Base-by-base conservation (phyloP, 306 rosid species). In the Ceratonia siliqua region DNA sequence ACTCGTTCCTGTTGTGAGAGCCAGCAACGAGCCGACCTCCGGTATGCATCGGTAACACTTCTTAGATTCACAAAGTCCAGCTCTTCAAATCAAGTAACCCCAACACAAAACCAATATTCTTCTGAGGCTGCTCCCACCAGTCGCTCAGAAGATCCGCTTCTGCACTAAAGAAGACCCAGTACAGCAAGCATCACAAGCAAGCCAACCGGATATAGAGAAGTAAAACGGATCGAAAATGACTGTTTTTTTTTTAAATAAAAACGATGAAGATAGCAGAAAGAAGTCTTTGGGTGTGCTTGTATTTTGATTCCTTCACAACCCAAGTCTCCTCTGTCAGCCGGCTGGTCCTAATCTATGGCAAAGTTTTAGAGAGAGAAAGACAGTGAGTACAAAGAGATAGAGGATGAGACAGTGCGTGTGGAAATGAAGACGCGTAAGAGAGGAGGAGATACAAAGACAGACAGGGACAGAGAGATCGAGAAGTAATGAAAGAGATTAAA, bases 1-100 rank as follows among this genome's bases (percentile, higher is more conserved):
- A 88, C 90, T 92, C 97, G 52, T 89, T 87, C 81, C 97, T 76
- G 75, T 88, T 89, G 38, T 92, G 96, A 61, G 97, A 92, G 76
- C 97, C 96, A 72, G 97, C 90, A 63, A 92, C 77, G 77, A 92
- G 96, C 57, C 90, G 69, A 65, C 97, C 97, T 46, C 87, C 79
- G 1, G 96, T 89, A 27, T 85, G 59, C 97, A 91, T 91, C 57
- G 38, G 75, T 80, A 56, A 52, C 55, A 6, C 62, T 54, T 68
- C 25, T 55, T 5, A 74, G 62, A 35, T 38, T 41, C 54, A 62
- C 53, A 18, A 75, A 15, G 53, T 18, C 59, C 70, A 41, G 42
- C 45, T 54, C 59, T 66, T 72, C 79, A 78, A 49, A 78, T 71
- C 57, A n/a, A 36, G 62, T 53, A 76, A 77, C 84, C 33, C 53